phyloP scores from a whole-genome alignment of 2,329 filamentous ascomycete genomes.

The Diaporthe destruens region DNA sequence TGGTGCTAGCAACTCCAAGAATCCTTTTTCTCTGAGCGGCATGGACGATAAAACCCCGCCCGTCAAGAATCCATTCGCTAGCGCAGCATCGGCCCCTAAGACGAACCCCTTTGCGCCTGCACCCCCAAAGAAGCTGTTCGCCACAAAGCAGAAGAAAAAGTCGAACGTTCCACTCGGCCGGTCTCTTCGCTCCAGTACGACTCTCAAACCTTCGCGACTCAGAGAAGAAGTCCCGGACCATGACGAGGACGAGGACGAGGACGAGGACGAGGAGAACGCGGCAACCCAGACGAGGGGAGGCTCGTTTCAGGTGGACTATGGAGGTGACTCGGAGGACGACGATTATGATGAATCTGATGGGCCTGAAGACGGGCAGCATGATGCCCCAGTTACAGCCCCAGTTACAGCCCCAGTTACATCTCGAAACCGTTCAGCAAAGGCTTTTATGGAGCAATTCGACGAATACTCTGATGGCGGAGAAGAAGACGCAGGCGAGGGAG shows the following conservation, averaged over 20 bases:
- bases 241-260: conserved; percentile 45
- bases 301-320: conserved; percentile 50
- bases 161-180: conserved; percentile 61
- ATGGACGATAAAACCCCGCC: conserved; percentile 36
- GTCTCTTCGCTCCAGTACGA: conserved; percentile 57
- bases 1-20: conserved; percentile 41
- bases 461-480: conserved; percentile 42
- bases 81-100: conserved; percentile 33
- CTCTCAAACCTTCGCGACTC: conserved; percentile 63
- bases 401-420: conserved; percentile 45
- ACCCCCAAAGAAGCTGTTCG: conserved; percentile 54
- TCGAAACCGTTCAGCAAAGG: conserved; percentile 49
- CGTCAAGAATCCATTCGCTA: conserved; percentile 38
- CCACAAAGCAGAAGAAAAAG: conserved; percentile 49
- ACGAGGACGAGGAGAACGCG: conserved; percentile 53
- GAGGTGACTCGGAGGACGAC: conserved; percentile 56
- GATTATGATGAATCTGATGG: conserved; percentile 52
- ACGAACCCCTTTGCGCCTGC: conserved; percentile 41
- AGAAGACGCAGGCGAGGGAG: conserved; percentile 57
- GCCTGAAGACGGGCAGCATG: conserved; percentile 55
- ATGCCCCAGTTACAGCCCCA: conserved; percentile 46
- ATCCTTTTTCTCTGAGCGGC: conserved; percentile 39
- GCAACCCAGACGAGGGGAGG: conserved; percentile 47
- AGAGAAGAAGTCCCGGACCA: conserved; percentile 58
- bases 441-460: conserved; percentile 46